Evolutionary conservation across 176 grass and related monocot genomes (phyloP).

Genomic region (Triticum dicoccoides): DNA sequence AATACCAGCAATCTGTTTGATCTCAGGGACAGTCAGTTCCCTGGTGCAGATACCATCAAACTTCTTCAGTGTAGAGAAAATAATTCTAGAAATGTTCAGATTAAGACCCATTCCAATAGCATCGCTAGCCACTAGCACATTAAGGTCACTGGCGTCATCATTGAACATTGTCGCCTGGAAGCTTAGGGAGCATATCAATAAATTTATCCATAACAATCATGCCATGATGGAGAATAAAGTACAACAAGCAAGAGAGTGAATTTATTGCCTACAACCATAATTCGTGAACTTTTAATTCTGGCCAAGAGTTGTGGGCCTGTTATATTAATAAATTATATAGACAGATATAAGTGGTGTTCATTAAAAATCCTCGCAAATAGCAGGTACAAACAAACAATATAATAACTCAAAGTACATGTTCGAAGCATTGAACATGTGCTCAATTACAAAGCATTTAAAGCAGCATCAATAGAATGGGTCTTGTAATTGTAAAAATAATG

Average conservation of each 20-base stretch:
- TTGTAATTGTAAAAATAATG: background rate
- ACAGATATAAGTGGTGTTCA: background rate
- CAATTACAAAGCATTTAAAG: background rate
- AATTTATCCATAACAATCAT: slow-evolving; percentile 16
- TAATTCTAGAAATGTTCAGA: slow-evolving; percentile 97
- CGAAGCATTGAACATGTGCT: background rate
- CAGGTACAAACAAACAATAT: background rate
- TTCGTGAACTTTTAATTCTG: background rate
- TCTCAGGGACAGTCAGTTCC: slow-evolving; percentile 71
- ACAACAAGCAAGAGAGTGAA: background rate
- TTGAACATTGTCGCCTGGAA: slow-evolving; percentile 92
- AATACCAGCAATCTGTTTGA: slow-evolving; percentile 98
- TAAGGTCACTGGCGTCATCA: slow-evolving; percentile 85
- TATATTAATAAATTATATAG: background rate
- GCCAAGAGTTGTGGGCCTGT: background rate
- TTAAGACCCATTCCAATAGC: slow-evolving; percentile 99
- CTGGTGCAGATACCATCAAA: slow-evolving; percentile 66
- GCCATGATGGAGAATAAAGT: slow-evolving; percentile 18
- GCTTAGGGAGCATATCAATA: slow-evolving; percentile 34
- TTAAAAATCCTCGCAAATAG: background rate
- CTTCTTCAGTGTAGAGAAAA: slow-evolving; percentile 92
- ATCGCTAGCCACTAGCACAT: slow-evolving; percentile 94
- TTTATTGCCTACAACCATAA: background rate
- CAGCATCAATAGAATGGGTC: background rate
- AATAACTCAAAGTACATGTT: slow-evolving; percentile 10